Conservation (phyloP, 2,329 filamentous ascomycete genomes). For the Seiridium unicorne region DNA sequence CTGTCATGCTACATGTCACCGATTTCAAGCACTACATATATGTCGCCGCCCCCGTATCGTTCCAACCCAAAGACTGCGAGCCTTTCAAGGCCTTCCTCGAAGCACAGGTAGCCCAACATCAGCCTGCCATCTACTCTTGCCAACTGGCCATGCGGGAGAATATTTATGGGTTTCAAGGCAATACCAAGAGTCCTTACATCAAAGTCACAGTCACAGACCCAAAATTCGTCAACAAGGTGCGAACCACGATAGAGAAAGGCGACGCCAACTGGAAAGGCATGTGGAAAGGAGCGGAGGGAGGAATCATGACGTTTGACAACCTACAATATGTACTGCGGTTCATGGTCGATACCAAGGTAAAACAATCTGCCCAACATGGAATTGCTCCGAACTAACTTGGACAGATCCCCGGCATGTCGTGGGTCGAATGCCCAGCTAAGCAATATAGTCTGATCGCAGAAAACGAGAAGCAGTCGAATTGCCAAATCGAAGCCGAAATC, state of each 20-base stretch:
- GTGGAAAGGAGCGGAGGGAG: conserved; percentile 70
- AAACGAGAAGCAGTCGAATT: conserved; percentile 77
- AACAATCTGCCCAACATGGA: neutral
- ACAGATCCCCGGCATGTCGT: conserved; percentile 90
- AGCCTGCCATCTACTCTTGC: conserved; percentile 75
- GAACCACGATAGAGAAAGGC: conserved; percentile 71
- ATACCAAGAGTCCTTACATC: conserved; percentile 85
- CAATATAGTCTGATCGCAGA: conserved; percentile 70
- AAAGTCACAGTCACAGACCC: conserved; percentile 93
- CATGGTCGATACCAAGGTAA: conserved; percentile 94
- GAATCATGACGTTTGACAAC: conserved; percentile 89
- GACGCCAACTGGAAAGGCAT: conserved; percentile 86
- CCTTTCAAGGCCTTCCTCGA: conserved; percentile 81
- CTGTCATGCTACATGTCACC: conserved; percentile 90
- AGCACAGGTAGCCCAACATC: conserved; percentile 69
- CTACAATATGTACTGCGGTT: conserved; percentile 94
- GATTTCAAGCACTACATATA: conserved; percentile 97
- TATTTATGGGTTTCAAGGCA: conserved; percentile 92
- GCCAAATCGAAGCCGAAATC: conserved; percentile 90
- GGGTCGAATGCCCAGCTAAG: conserved; percentile 80
- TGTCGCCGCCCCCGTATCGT: conserved; percentile 80
- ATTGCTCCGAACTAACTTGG: conserved; percentile 12
- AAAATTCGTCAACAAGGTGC: conserved; percentile 75
- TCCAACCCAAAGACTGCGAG: conserved; percentile 74
- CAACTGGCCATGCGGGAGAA: conserved; percentile 83